phyloP scores from a whole-genome alignment of 176 grass and related monocot genomes.

The Oryza brachyantha region DNA sequence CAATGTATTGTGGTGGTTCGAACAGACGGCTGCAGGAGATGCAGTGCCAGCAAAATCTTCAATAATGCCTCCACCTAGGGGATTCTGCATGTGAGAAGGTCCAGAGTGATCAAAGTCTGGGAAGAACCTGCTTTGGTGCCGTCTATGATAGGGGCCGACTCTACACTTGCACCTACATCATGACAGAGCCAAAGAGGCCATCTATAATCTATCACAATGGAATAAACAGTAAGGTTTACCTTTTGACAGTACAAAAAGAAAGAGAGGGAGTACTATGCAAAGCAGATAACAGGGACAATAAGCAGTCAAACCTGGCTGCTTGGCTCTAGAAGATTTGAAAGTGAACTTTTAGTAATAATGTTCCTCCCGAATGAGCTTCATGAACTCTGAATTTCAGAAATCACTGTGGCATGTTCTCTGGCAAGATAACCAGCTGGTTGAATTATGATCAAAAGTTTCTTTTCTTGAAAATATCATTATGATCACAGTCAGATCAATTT shows the following conservation, averaged over 20 bases:
- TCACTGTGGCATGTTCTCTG: not conserved
- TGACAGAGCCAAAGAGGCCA: not conserved
- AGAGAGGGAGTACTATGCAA: not conserved
- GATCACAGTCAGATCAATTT: not conserved
- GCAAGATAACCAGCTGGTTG: not conserved
- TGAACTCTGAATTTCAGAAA: not conserved
- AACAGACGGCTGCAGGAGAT: not conserved
- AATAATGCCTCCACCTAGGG: slow-evolving; percentile 31
- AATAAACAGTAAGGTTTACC: not conserved
- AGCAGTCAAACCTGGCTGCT: not conserved
- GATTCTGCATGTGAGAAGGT: slow-evolving; percentile 28
- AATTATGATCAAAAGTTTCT: not conserved
- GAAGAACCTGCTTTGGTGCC: not conserved
- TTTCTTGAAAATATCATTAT: not conserved
- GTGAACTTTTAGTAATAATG: not conserved
- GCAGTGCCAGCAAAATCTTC: not conserved
- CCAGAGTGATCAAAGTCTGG: not conserved
- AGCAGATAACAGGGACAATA: not conserved
- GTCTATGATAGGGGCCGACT: not conserved
- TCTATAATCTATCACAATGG: not conserved
- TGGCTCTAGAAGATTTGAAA: not conserved
- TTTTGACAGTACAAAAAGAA: not conserved
- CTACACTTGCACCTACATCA: not conserved
- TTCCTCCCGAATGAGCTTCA: not conserved
- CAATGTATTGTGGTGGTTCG: slow-evolving; percentile 6